These are phyloP conservation scores for Phytopythium boreale DNA, from an alignment of 352 stramenopile genomes.

Conservation along the genomic window DNA sequence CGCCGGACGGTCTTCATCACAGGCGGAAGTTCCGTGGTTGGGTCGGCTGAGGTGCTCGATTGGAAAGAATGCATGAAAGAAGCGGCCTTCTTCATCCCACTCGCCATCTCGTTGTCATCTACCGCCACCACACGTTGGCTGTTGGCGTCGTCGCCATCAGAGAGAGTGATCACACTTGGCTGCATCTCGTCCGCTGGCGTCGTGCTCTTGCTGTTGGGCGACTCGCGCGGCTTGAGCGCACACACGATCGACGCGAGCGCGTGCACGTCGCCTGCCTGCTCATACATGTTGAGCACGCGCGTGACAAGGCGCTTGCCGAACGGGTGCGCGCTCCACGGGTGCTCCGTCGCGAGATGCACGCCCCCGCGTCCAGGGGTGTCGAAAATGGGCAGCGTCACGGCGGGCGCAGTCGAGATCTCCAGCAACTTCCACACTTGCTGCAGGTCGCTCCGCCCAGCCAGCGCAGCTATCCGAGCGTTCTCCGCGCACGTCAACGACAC, in stretches of 20 bases:
- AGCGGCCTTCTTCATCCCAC: conserved; percentile 11
- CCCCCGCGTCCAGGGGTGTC: conserved; percentile 16
- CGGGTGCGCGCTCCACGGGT: conserved; percentile 78
- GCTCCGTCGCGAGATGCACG: conserved; percentile 34
- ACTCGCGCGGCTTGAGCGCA: conserved; percentile 39
- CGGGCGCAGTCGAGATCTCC: conserved; percentile 56
- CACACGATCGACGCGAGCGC: conserved; percentile 80
- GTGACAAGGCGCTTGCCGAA: conserved; percentile 75
- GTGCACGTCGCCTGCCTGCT: conserved; percentile 71
- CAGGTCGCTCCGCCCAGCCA: conserved; percentile 66
- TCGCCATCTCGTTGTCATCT: not conserved
- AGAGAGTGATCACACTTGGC: not conserved
- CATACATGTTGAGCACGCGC: conserved; percentile 78
- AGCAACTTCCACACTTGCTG: conserved; percentile 81
- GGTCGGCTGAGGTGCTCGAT: conserved; percentile 21
- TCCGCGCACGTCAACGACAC: conserved; percentile 51
- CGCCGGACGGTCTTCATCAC: conserved; percentile 46
- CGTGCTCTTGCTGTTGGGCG: not conserved
- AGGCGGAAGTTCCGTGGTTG: conserved; percentile 31
- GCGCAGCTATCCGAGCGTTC: conserved; percentile 48
- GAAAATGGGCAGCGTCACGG: conserved; percentile 50
- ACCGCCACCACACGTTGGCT: not conserved
- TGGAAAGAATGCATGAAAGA: conserved; percentile 39
- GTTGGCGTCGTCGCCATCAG: not conserved
- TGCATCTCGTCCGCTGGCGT: not conserved